Evolutionary conservation across 441 rosid species (phyloP).

Genomic region (Melianthus villosus): DNA sequence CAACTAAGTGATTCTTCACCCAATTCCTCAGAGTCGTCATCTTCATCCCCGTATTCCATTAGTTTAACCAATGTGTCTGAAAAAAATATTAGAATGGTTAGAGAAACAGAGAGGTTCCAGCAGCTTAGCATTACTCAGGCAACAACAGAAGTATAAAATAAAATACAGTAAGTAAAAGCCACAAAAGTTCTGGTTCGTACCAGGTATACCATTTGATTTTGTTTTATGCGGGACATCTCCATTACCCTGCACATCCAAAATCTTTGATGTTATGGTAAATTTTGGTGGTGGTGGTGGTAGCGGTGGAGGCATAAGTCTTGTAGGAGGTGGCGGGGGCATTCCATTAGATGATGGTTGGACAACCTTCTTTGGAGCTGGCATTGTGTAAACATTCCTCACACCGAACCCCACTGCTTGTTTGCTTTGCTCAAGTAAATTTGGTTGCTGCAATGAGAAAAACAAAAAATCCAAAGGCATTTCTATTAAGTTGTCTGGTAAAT

Average conservation of each 20-base stretch:
- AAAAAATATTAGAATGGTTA: too few relatives aligned
- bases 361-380: constrained; percentile 39
- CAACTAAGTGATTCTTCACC: constrained; percentile 14
- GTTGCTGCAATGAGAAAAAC: constrained; percentile 24
- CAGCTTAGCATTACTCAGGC: background rate
- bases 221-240: constrained; percentile 12
- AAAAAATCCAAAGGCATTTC: constrained; percentile 6
- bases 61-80: constrained; percentile 77
- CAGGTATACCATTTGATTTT: constrained; percentile 33
- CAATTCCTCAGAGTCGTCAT: constrained; percentile 40
- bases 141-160: background rate
- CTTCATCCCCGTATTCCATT: constrained; percentile 88
- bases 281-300: constrained; percentile 29
- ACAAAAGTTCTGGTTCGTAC: constrained; percentile 14
- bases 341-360: constrained; percentile 20
- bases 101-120: too few relatives aligned
- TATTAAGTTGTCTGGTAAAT: constrained; percentile 15
- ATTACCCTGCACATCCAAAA: constrained; percentile 15
- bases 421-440: constrained; percentile 18
- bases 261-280: constrained; percentile 19
- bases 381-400: constrained; percentile 20
- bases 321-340: constrained; percentile 19
- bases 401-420: constrained; percentile 13
- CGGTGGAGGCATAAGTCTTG: constrained; percentile 21
- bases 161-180: background rate